Percentiles rank a stretch among this genome's conserved stretches.
Conservation (phyloP, 2,329 filamentous ascomycete genomes). For the Fusarium phyllophilum region DNA sequence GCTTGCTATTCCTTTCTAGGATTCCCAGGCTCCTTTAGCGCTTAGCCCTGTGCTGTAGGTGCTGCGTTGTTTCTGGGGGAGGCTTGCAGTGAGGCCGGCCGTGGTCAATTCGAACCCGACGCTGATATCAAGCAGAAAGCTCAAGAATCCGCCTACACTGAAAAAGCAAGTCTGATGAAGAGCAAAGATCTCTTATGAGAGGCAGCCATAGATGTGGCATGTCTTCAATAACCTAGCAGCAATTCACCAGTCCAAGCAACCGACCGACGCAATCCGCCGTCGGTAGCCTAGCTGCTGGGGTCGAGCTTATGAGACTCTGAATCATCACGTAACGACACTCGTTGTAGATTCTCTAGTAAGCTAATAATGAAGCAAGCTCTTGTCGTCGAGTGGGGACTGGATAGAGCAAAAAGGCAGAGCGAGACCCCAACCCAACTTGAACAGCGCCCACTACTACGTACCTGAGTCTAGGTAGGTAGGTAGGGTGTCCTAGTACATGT, state of each 20-base stretch:
- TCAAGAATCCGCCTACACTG: background rate
- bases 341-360: constrained; percentile 7
- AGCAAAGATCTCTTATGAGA: background rate
- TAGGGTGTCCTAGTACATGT: background rate
- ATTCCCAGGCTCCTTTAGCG: constrained; percentile 11
- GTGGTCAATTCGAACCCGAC: background rate
- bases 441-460: background rate
- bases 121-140: constrained; percentile 7
- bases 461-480: no score
- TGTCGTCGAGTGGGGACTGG: background rate
- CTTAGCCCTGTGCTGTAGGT: constrained; percentile 25
- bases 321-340: constrained; percentile 23
- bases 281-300: background rate
- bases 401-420: background rate
- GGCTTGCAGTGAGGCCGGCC: background rate
- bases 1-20: constrained; percentile 22
- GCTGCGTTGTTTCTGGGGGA: constrained; percentile 10
- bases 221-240: background rate
- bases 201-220: background rate
- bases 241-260: background rate
- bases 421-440: background rate
- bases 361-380: constrained; percentile 26
- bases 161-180: constrained; percentile 16
- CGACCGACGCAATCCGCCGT: background rate
- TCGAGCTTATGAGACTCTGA: constrained; percentile 8